phyloP scores from a whole-genome alignment of 2,329 filamentous ascomycete species.

The Fusarium goolgardi region DNA sequence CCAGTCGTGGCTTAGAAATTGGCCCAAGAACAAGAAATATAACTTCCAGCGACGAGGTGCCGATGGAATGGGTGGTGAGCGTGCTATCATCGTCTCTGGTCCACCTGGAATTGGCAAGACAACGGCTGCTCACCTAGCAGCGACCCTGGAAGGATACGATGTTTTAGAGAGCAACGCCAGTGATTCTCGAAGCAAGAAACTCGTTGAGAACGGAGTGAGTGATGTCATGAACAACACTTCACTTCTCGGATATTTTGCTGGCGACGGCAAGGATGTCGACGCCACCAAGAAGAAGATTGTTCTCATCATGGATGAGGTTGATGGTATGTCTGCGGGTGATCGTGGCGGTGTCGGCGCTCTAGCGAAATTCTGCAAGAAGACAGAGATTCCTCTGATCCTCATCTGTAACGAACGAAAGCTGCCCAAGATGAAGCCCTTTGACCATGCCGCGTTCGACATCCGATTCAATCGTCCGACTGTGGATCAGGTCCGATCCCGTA shows the following conservation, averaged over 20 bases:
- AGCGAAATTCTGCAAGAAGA: slow-evolving; percentile 95
- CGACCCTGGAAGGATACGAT: slow-evolving; percentile 92
- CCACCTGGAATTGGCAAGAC: slow-evolving; percentile 98
- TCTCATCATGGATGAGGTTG: slow-evolving; percentile 98
- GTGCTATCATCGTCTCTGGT: slow-evolving; percentile 94
- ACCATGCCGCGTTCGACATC: slow-evolving; percentile 84
- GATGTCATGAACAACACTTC: slow-evolving; percentile 96
- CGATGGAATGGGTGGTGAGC: slow-evolving; percentile 84
- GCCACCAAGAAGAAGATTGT: slow-evolving; percentile 90
- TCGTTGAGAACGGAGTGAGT: slow-evolving; percentile 88
- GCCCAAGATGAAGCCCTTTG: slow-evolving; percentile 99
- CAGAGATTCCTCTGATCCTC: slow-evolving; percentile 91
- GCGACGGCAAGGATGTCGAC: slow-evolving; percentile 83
- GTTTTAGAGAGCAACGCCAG: slow-evolving; percentile 96
- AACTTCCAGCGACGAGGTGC: slow-evolving; percentile 85
- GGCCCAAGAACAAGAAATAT: slow-evolving; percentile 80
- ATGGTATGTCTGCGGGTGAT: slow-evolving; percentile 98
- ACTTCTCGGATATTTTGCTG: slow-evolving; percentile 88
- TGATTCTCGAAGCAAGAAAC: slow-evolving; percentile 93
- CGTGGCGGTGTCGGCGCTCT: slow-evolving; percentile 94
- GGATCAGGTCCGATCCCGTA: slow-evolving; percentile 88
- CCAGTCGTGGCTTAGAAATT: slow-evolving; percentile 85
- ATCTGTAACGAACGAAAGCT: slow-evolving; percentile 96
- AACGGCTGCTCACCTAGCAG: slow-evolving; percentile 93
- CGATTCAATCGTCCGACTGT: slow-evolving; percentile 90